Evolutionary conservation across 495 filamentous ascomycete species (phyloP), one percentile per base, ranked within the genome.

Genomic region (Penicillium ucsense): DNA sequence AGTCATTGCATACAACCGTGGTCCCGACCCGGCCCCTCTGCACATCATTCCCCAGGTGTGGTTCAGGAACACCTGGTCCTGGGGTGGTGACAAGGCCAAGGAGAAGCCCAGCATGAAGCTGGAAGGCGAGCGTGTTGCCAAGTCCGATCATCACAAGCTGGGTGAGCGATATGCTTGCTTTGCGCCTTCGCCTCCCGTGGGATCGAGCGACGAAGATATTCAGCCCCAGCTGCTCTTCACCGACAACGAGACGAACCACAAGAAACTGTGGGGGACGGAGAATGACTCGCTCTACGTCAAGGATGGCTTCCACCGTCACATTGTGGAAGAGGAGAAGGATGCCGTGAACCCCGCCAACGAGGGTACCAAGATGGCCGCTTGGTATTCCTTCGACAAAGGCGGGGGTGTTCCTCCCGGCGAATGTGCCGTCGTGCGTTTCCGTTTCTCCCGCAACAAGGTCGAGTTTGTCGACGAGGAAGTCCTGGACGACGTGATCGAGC

Each of bases 1-100:
- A 53, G 84, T 95, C 35, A 96, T 92, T 20, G 90, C 89, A 32
- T 97, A 90, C 81, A 97, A 97, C 63, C 79, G 91, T 49, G 91
- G 91, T 6, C 86, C 90, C 3, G 89, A 94, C 35, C 81, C 87
- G 3, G 90, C 91, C 35, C 88, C 85, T 31, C 67, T 97, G 50
- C 91, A 97, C 64, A 95, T 97, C 52, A 71, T 97, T 45, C 91
- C 91, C 6, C 91, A 96, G 47, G 81, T 95, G 12, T 95, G 90
- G 89, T 97, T 95, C 70, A 78, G 91, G 31, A 97, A 97, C 61
- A 95, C 90, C 7, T 97, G 91, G 91, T 73, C 83, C 11, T 97
- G 90, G 90, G 89, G 87, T 27, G 76, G 83, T 36, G 85, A 94
- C 54, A 62, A 79, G 8, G 63, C 71, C 28, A 71, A 82, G 10